A percentile compares a stretch with the other conserved stretches of the same genome.
Evolutionary conservation across 2,329 filamentous ascomycete species (phyloP).

Genomic region (Pseudocercospora fijiensis): DNA sequence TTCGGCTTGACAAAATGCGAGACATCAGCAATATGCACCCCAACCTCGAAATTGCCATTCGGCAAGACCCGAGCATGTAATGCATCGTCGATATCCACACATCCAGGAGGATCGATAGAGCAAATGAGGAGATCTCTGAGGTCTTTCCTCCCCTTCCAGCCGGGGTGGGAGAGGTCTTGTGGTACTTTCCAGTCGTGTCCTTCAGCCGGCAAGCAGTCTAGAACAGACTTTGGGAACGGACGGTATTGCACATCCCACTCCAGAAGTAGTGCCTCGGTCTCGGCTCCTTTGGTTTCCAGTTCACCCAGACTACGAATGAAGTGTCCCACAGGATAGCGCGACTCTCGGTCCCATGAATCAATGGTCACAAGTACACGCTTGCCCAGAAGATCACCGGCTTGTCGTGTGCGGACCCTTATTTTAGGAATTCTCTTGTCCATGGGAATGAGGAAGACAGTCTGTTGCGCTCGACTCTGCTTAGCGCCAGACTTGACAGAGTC

Average conservation of each 20-base stretch:
- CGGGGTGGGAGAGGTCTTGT: slow-evolving; percentile 71
- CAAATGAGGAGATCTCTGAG: slow-evolving; percentile 84
- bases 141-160: slow-evolving; percentile 83
- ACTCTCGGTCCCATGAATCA: slow-evolving; percentile 92
- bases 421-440: slow-evolving; percentile 99
- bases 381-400: slow-evolving; percentile 82
- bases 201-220: slow-evolving; percentile 88
- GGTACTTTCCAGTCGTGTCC: slow-evolving; percentile 95
- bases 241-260: slow-evolving; percentile 98
- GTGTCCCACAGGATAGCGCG: slow-evolving; percentile 87
- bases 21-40: slow-evolving; percentile 98
- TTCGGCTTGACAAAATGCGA: slow-evolving; percentile 97
- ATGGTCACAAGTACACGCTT: slow-evolving; percentile 92
- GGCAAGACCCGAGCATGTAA: slow-evolving; percentile 80
- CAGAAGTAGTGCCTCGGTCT: slow-evolving; percentile 89
- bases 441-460: slow-evolving; percentile 90
- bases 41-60: slow-evolving; percentile 93
- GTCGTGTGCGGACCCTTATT: slow-evolving; percentile 86
- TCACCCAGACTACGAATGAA: slow-evolving; percentile 91
- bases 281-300: slow-evolving; percentile 93
- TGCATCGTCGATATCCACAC: slow-evolving; percentile 97
- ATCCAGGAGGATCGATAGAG: slow-evolving; percentile 94
- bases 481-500: slow-evolving; percentile 73
- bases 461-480: slow-evolving; percentile 77
- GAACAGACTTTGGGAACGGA: slow-evolving; percentile 90